Evolutionary conservation across 495 filamentous ascomycete species (phyloP).

Genomic region (Xylaria flabelliformis): DNA sequence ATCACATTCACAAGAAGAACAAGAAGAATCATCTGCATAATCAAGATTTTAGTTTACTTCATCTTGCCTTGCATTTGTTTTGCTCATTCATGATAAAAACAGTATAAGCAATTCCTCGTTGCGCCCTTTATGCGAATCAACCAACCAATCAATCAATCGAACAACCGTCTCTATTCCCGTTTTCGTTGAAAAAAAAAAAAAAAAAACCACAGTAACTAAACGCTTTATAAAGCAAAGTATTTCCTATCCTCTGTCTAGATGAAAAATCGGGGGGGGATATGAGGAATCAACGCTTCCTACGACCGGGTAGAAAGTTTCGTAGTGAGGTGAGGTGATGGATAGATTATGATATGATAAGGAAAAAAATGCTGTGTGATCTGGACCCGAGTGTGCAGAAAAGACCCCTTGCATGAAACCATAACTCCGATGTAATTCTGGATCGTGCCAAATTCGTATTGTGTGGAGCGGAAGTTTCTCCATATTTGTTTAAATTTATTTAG

Average conservation of each 20-base stretch:
- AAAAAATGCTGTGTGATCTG: not conserved
- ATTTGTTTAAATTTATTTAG: not conserved
- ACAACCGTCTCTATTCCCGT: not conserved
- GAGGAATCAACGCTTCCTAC: slow-evolving; percentile 2
- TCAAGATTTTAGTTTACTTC: not conserved
- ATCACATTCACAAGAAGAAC: not conserved
- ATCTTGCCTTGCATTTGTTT: not conserved
- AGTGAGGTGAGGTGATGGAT: not conserved
- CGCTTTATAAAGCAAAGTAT: slow-evolving; percentile 2
- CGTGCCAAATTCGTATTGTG: not conserved
- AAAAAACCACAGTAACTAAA: not conserved
- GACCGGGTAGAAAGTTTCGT: slow-evolving; percentile 6
- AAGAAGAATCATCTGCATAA: not conserved
- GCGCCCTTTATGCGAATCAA: not conserved
- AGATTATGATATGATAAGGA: not conserved
- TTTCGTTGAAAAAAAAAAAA: not conserved
- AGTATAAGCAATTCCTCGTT: not conserved
- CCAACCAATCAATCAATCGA: not conserved
- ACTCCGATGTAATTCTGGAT: not conserved
- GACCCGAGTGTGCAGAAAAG: not conserved
- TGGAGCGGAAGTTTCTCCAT: not conserved
- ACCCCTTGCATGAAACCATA: not conserved
- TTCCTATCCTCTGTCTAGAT: slow-evolving; percentile 22
- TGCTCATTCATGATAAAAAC: not conserved
- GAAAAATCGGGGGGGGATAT: not conserved